Evolutionary conservation across 2,329 filamentous ascomycete species (phyloP), one percentile per base, ranked within the genome.

Genomic region (Phyllachora maydis): DNA sequence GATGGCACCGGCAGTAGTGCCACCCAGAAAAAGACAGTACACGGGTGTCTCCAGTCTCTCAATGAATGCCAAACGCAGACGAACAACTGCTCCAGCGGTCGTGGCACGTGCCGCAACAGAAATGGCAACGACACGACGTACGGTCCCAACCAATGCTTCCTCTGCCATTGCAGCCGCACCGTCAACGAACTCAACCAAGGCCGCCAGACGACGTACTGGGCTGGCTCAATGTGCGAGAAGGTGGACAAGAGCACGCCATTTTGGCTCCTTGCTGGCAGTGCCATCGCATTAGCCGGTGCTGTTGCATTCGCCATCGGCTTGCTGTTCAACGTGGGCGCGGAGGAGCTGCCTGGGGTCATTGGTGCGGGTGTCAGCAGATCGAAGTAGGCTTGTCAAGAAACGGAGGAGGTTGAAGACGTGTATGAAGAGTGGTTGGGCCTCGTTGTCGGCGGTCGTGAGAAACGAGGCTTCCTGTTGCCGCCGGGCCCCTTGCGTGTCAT

Each of bases 281-380:
- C 65, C 4, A 51, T 93, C 22, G 49, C 69, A 18, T 54, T 90
- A 31, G 50, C 88, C 2, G 61, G 65, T 22, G 49, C 77, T 18
- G 50, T 90, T 14, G 59, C 57, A 18, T 71, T 75, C 42, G 69
- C 67, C 8, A 71, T 95, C 35, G 68, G 72, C 5, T 54, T 91
- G 58, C 47, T 98, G 25, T 88, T 74, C 47, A 71, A 56, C 31
- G 77, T 95, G 39, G 88, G 85, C 16, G 66, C 76, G 44, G 71
- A 91, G 54, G 75, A 82, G 49, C 56, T 95, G 32, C 88, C 88
- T 0, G 82, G 82, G 36, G 85, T 98, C 6, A 83, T 98, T 46
- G 81, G 82, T n/a, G 88, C 88, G 22, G 88, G 88, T 32, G 85
- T 98, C 18, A 77, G 74, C 33, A 65, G 69, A 28, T 59, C 70